Percentiles rank a stretch among this genome's conserved stretches.
phyloP scores from a whole-genome alignment of 2,329 filamentous ascomycete species.

The Colletotrichum endophyticum region DNA sequence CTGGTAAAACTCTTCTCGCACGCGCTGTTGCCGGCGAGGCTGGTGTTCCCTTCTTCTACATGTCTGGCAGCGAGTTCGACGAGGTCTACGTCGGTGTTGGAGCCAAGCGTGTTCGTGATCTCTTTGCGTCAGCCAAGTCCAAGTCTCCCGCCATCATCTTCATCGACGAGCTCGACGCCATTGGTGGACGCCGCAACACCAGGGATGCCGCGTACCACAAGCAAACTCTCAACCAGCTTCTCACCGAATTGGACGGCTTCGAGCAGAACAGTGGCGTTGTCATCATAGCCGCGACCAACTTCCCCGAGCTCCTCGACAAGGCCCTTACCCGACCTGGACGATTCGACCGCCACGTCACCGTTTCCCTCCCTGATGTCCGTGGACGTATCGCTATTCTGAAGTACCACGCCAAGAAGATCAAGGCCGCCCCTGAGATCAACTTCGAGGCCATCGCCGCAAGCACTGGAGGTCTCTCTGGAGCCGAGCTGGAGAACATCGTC shows the following conservation, averaged over 20 bases:
- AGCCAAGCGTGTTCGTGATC: conserved; percentile 92
- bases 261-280: conserved; percentile 94
- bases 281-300: conserved; percentile 95
- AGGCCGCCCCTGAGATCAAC: conserved; percentile 80
- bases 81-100: conserved; percentile 98
- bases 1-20: conserved; percentile 94
- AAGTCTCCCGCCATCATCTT: conserved; percentile 95
- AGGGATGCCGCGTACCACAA: conserved; percentile 94
- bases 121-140: conserved; percentile 81
- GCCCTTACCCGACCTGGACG: conserved; percentile 95
- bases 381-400: conserved; percentile 92
- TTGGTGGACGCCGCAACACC: conserved; percentile 92
- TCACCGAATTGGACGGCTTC: conserved; percentile 97
- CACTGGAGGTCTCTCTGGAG: conserved; percentile 91
- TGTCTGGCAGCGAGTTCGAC: conserved; percentile 99
- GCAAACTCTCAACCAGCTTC: conserved; percentile 94
- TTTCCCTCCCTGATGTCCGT: conserved; percentile 89
- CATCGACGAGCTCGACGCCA: conserved; percentile 92
- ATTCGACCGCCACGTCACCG: conserved; percentile 91
- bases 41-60: conserved; percentile 99
- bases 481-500: conserved; percentile 94
- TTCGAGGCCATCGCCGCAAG: conserved; percentile 83
- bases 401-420: conserved; percentile 92
- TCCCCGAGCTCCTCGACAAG: conserved; percentile 92
- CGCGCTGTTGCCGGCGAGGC: conserved; percentile 96